A percentile compares a stretch with the other conserved stretches of the same genome.
These are phyloP conservation scores for Nymphaea thermarum DNA, from an alignment of 164 flowering plant genomes.

Conservation along the genomic window DNA sequence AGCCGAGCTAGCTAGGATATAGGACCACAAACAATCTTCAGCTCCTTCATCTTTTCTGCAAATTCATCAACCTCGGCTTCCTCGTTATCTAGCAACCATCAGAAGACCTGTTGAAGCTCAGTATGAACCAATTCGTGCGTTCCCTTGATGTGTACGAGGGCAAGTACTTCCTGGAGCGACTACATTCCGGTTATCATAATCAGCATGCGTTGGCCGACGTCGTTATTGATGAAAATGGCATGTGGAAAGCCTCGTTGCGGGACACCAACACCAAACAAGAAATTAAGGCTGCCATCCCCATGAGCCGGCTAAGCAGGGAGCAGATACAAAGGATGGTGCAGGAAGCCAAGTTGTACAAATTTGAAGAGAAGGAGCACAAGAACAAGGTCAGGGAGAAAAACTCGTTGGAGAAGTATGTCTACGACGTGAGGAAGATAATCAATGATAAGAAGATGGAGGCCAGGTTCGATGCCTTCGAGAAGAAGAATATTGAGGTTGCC, in stretches of 20 bases:
- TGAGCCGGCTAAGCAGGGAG: slow-evolving; percentile 17
- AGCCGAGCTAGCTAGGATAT: slow-evolving; percentile 13
- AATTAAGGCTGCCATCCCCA: slow-evolving; percentile 18
- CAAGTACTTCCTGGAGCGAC: slow-evolving; percentile 14
- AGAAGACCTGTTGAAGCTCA: slow-evolving; percentile 35
- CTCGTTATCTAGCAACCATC: slow-evolving; percentile 40
- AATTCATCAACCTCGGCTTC: slow-evolving; percentile 40
- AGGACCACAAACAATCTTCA: slow-evolving; percentile 35
- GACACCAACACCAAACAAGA: slow-evolving; percentile 18
- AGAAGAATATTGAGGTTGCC: slow-evolving; percentile 12
- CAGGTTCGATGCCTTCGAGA: slow-evolving; percentile 7
- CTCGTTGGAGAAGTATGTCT: slow-evolving; percentile 6
- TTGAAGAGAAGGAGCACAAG: slow-evolving; percentile 20
- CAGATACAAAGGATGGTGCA: slow-evolving; percentile 21
- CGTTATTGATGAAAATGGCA: slow-evolving; percentile 21
- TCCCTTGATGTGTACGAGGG: too few relatives aligned
- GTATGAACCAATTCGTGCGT: too few relatives aligned
- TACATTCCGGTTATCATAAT: slow-evolving; percentile 13
- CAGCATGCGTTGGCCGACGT: slow-evolving; percentile 14
- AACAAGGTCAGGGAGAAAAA: slow-evolving; percentile 16
- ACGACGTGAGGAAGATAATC: slow-evolving; percentile 16
- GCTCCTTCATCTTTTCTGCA: slow-evolving; percentile 14
- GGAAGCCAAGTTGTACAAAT: slow-evolving; percentile 15
- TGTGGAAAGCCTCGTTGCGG: slow-evolving; percentile 15
- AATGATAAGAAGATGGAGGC: slow-evolving; percentile 13